These are phyloP conservation scores for Fraxinus baroniana DNA, from an alignment of 305 asterid species.

Conservation along the genomic window DNA sequence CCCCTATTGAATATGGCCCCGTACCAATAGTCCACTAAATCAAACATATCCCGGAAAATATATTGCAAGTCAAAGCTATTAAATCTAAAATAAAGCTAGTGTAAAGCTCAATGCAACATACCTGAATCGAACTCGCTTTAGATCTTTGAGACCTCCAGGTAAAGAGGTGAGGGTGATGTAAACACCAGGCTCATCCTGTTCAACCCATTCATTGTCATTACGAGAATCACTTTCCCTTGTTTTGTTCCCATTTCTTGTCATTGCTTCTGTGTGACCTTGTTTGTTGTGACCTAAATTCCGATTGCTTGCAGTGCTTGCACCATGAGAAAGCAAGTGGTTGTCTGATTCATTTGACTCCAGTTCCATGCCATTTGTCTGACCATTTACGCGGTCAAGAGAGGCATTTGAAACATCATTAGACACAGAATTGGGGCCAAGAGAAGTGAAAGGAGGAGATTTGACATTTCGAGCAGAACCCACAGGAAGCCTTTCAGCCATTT, in stretches of 20 bases:
- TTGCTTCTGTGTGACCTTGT: slow-evolving; percentile 55
- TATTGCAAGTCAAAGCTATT: background rate
- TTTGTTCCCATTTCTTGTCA: slow-evolving; percentile 61
- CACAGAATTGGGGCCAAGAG: slow-evolving; percentile 40
- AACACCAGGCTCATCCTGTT: slow-evolving; percentile 98
- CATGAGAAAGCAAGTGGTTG: slow-evolving; percentile 52
- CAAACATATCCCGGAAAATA: background rate
- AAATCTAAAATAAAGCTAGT: background rate
- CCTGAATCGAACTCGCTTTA: slow-evolving; percentile 99
- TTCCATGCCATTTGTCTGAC: slow-evolving; percentile 50
- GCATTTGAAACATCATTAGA: slow-evolving; percentile 46
- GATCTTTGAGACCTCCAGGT: slow-evolving; percentile 91
- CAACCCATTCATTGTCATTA: slow-evolving; percentile 88
- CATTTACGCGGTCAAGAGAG: slow-evolving; percentile 44
- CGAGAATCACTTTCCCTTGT: slow-evolving; percentile 67
- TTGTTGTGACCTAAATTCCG: slow-evolving; percentile 60
- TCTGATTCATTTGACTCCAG: slow-evolving; percentile 51
- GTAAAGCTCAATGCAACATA: slow-evolving; percentile 33
- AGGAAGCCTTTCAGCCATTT: slow-evolving; percentile 90
- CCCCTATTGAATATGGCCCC: background rate
- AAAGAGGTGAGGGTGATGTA: slow-evolving; percentile 92
- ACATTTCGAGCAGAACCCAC: slow-evolving; percentile 69
- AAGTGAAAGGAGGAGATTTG: slow-evolving; percentile 52
- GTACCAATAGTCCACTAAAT: background rate
- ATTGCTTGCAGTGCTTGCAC: slow-evolving; percentile 50